Percentiles rank a stretch among this genome's conserved stretches.
Evolutionary conservation across 495 filamentous ascomycete genomes (phyloP).

Genomic region (Penicillium turbatum): DNA sequence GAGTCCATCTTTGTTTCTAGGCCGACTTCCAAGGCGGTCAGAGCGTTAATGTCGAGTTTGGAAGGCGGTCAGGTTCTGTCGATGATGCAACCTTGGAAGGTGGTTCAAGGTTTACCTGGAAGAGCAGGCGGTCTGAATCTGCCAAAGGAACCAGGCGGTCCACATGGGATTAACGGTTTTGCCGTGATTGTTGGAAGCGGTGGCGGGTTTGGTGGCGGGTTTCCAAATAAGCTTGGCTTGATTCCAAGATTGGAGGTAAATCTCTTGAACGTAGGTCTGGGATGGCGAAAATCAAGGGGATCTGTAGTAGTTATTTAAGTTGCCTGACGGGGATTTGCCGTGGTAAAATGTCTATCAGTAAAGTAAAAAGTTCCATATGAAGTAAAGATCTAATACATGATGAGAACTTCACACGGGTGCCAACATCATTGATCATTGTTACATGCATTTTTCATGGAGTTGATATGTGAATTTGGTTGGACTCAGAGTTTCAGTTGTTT

Average conservation of each 20-base stretch:
- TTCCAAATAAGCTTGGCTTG: no score
- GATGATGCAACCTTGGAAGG: neutral
- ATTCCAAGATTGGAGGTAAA: no score
- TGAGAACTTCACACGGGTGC: neutral
- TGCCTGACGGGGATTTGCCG: neutral
- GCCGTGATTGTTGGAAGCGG: neutral
- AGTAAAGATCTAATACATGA: neutral
- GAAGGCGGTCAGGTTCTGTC: slow-evolving; percentile 14
- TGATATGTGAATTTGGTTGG: slow-evolving; percentile 2
- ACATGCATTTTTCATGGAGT: neutral
- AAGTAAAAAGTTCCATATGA: neutral
- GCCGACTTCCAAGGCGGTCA: slow-evolving; percentile 20
- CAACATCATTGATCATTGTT: neutral
- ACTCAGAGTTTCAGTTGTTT: slow-evolving; percentile 17
- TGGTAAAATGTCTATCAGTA: neutral
- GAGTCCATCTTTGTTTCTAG: slow-evolving; percentile 10
- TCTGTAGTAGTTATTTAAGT: neutral
- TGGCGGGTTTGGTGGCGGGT: neutral
- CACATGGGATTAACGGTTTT: no score
- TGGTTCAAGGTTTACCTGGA: neutral
- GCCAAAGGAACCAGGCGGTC: no score
- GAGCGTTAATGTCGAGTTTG: no score
- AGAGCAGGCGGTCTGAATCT: no score
- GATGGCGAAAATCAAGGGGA: neutral
- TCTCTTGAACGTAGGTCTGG: no score